Evolutionary conservation across 805 yeast species (phyloP), one percentile per base, ranked within the genome.

Genomic region (Suhomyces tanzawaensis): DNA sequence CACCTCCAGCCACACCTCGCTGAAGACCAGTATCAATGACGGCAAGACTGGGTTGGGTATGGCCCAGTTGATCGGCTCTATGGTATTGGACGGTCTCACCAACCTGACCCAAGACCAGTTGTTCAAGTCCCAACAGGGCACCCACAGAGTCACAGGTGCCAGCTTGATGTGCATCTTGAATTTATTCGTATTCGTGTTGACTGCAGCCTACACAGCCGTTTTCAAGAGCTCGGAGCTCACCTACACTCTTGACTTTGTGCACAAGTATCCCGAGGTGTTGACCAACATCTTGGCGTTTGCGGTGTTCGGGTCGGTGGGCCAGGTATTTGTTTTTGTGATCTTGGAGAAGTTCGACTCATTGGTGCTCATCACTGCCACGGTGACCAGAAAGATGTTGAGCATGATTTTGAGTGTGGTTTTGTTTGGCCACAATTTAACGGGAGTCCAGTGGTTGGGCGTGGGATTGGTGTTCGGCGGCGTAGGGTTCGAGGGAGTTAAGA

Each of bases 371-470:
- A 91, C 96, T 28, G 91, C 95, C 13, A 93, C 98, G 0, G 97
- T 93, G 7, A 91, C 99, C 1, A 75, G 99, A 51, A 93, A 93
- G 55, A 91, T 93, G 96, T 69, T 89, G 34, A 88, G 97, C 27
- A 91, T 93, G 98, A 72, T 89, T 23, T 62, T 91, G 37, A 85
- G 95, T 52, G 96, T 93, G 35, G 58, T 87, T 3, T 65, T 91
- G 46, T 91, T 88, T 62, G 91, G 93, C n/a, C 97, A 93, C 57
- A 55, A 59, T 4, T 72, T 93, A 47, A 69, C 64, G 22, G 6
- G 39, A 3, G 60, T 67, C 7, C 98, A 93, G 64, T 85, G 96
- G 89, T 25, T 65, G 0, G 98, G 98, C 0, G 80, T 93, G 4
- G 36, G 59, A 1, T 62, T 85, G 41, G 99, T 93, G 2, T 90